A percentile compares a stretch with the other conserved stretches of the same genome.
phyloP scores from a whole-genome alignment of 2,329 filamentous ascomycete genomes.

The Paracamarosporium sp. region DNA sequence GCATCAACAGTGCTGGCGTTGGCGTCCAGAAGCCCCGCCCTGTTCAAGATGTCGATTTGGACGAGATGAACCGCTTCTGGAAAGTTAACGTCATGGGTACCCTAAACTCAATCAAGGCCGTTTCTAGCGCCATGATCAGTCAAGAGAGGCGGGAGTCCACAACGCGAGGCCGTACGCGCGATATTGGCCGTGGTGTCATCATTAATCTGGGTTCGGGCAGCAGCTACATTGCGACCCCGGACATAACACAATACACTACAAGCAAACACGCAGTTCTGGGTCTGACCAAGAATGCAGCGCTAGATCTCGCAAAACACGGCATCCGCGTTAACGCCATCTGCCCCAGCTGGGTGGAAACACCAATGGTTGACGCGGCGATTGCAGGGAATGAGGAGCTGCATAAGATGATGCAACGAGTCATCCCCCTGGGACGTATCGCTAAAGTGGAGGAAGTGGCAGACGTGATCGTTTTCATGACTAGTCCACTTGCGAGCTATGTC shows the following conservation, averaged over 20 bases:
- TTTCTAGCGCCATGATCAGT: constrained; percentile 55
- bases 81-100: constrained; percentile 58
- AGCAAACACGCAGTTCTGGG: constrained; percentile 41
- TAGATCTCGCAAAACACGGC: constrained; percentile 17
- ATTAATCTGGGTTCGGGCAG: constrained; percentile 16
- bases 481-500: constrained; percentile 7
- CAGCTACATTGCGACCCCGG: constrained; percentile 14
- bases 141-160: constrained; percentile 43
- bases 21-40: constrained; percentile 11
- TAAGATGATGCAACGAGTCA: neutral
- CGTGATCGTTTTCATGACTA: constrained; percentile 3
- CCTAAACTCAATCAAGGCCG: constrained; percentile 60
- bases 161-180: neutral
- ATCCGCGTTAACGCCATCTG: constrained; percentile 14
- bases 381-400: neutral
- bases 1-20: constrained; percentile 61
- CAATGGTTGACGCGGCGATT: constrained; percentile 2
- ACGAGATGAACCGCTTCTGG: constrained; percentile 21
- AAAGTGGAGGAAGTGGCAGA: constrained; percentile 4
- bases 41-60: neutral
- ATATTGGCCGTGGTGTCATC: constrained; percentile 15
- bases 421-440: constrained; percentile 4
- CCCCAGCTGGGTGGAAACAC: constrained; percentile 9
- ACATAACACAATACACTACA: constrained; percentile 21
- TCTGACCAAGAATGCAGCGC: constrained; percentile 30